Evolutionary conservation across 1,139 yeast genomes (phyloP), one percentile per base, ranked within the genome.

Genomic region (Scheffersomyces stambukii): DNA sequence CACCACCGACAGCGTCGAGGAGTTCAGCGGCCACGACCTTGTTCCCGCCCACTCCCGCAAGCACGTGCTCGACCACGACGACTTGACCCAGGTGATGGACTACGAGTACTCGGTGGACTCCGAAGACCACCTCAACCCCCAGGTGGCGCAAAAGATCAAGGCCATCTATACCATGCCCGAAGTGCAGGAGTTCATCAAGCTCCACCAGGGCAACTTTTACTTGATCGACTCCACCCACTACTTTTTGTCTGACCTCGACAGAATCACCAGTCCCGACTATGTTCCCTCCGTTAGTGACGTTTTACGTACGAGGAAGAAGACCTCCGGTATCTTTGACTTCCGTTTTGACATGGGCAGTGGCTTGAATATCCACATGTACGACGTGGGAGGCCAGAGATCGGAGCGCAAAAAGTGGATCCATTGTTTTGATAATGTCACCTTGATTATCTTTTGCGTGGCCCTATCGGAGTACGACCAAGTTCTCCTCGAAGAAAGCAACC

Each of bases 391-490:
- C 2, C 96, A 88, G 57, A 65, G 96, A 45, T 79, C 91, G 2
- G 96, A 88, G 59, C 76, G 96, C 31, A 85, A 85, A 49, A 88
- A 88, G 54, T 88, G 96, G 96, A 88, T 88, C 42, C 94, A 88
- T 56, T 88, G 96, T 51, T 88, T 88, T 48, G 95, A 88, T 55
- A 86, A 88, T 46, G 96, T 88, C 19, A 83, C 96, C 0, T 66
- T 84, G 29, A 83, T 88, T 28, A 85, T 88, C 35, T 88, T 86
- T 53, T 86, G 96, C 55, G 95, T 86, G 13, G 89, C 96, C 0
- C 60, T 88, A 30, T 80, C 91, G 2, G 96, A 88, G 53, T 88
- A 88, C 48, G 96, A 88, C 55, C 96, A 86, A 56, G 83, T 77
- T 2, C 59, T 88, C 34, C 57, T 84, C 31, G 96, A 88, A 55